These are phyloP conservation scores for Sarcomyxa edulis DNA, from an alignment of 768 basidiomycete species.

Conservation along the genomic window DNA sequence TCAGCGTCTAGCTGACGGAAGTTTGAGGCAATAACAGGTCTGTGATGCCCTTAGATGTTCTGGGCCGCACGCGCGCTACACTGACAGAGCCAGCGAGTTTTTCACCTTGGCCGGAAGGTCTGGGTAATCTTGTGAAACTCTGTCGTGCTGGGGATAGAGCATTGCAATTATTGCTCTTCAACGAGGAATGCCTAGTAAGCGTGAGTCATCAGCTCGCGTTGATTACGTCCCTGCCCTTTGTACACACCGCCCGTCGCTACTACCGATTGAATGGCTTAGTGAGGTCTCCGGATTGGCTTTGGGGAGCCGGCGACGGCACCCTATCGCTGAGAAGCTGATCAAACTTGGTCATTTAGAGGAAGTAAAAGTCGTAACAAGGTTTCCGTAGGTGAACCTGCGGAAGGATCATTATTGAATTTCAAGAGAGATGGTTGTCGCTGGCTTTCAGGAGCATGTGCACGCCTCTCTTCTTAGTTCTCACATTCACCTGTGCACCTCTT, in stretches of 20 bases:
- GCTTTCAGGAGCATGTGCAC: conserved; percentile 28
- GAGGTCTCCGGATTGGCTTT: conserved; percentile 78
- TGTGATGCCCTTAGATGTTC: conserved; percentile 90
- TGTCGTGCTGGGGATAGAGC: conserved; percentile 84
- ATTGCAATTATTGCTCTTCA: conserved; percentile 92
- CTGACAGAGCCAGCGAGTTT: conserved; percentile 86
- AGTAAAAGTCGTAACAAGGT: conserved; percentile 82
- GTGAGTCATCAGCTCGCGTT: conserved; percentile 85
- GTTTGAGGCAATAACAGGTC: conserved; percentile 91
- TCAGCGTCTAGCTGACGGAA: conserved; percentile 76
- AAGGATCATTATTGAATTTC: conserved; percentile 64
- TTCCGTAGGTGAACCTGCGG: conserved; percentile 81
- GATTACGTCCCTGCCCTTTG: conserved; percentile 90
- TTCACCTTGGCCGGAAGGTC: conserved; percentile 24
- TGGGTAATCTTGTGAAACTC: conserved; percentile 77
- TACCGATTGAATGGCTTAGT: conserved; percentile 90
- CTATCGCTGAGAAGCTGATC: conserved; percentile 50
- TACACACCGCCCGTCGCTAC: conserved; percentile 89
- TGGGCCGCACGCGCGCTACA: conserved; percentile 85
- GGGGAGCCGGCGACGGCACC: conserved; percentile 48
- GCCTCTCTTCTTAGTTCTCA: conserved; percentile 25
- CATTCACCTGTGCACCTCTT: conserved; percentile 44
- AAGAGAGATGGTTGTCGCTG: conserved; percentile 27
- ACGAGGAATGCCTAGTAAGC: conserved; percentile 88
- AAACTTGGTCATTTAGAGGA: conserved; percentile 83